Conservation (phyloP, 495 filamentous ascomycete genomes). For the Astrothelium subdiscretum region DNA sequence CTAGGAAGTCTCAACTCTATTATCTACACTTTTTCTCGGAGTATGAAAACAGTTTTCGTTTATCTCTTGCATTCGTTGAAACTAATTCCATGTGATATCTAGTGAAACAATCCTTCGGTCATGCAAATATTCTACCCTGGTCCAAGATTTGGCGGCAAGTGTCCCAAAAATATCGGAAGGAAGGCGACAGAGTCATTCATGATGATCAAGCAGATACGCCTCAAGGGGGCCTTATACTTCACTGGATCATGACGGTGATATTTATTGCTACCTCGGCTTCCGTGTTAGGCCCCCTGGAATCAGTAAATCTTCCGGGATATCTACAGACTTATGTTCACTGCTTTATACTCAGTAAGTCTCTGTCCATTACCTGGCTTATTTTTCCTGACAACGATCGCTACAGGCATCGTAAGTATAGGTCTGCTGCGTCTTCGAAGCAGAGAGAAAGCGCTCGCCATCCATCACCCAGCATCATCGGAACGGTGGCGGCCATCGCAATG, state of each 20-base stretch:
- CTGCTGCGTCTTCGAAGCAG: not conserved
- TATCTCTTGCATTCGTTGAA: too few species aligned
- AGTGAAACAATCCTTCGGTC: not conserved
- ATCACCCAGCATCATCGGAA: not conserved
- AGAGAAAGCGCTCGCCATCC: not conserved
- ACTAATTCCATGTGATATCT: not conserved
- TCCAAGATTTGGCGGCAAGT: not conserved
- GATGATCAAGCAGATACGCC: not conserved
- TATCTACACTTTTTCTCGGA: not conserved
- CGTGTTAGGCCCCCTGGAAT: not conserved
- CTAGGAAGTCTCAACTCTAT: not conserved
- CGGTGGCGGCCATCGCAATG: not conserved
- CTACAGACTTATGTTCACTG: not conserved
- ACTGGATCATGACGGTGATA: not conserved
- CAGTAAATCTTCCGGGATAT: not conserved
- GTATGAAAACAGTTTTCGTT: too few species aligned
- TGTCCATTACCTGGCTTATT: too few species aligned
- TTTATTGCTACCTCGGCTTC: not conserved
- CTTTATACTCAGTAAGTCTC: not conserved
- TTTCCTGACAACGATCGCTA: too few species aligned
- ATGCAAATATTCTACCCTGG: not conserved
- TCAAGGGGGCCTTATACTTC: not conserved
- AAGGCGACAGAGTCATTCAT: not conserved
- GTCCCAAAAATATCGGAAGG: not conserved
- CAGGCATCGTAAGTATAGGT: not conserved